phyloP scores from a whole-genome alignment of 2,329 filamentous ascomycete genomes.

The Curvularia sp. region DNA sequence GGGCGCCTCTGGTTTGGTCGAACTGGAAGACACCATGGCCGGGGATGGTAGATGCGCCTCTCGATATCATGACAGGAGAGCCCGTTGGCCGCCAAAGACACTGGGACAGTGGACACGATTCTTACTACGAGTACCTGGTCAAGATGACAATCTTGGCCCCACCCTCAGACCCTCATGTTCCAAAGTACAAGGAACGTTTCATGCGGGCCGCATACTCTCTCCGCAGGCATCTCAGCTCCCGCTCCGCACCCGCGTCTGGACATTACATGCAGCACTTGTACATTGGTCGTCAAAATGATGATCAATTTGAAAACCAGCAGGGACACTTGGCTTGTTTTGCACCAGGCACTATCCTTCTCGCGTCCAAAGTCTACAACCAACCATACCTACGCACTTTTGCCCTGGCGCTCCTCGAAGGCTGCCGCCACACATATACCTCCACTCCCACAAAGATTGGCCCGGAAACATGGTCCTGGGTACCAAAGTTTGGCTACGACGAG shows the following conservation, averaged over 20 bases:
- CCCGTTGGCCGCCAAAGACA: conserved; percentile 51
- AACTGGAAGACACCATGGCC: conserved; percentile 50
- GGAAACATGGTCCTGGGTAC: conserved; percentile 51
- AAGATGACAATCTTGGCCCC: conserved; percentile 52
- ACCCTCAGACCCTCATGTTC: conserved; percentile 44
- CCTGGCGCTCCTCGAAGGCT: conserved; percentile 52
- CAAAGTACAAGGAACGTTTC: conserved; percentile 45
- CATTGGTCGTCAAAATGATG: conserved; percentile 46
- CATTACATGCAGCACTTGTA: conserved; percentile 51
- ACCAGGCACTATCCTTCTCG: conserved; percentile 51
- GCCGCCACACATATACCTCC: conserved; percentile 49
- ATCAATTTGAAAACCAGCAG: conserved; percentile 50
- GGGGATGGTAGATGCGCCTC: conserved; percentile 53
- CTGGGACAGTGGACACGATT: conserved; percentile 56
- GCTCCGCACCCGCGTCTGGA: conserved; percentile 45
- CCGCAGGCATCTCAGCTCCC: conserved; percentile 46
- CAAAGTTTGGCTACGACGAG: conserved; percentile 46
- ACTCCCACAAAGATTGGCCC: conserved; percentile 51
- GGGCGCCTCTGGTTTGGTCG: conserved; percentile 56
- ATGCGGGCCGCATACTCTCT: conserved; percentile 47
- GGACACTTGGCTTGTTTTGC: conserved; percentile 53
- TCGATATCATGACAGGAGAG: conserved; percentile 54
- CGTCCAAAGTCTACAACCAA: conserved; percentile 43
- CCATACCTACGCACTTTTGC: conserved; percentile 47
- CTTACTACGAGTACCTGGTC: conserved; percentile 54